These are phyloP conservation scores for Parastagonospora avenae DNA, from an alignment of 2,329 filamentous ascomycete species.

Conservation along the genomic window DNA sequence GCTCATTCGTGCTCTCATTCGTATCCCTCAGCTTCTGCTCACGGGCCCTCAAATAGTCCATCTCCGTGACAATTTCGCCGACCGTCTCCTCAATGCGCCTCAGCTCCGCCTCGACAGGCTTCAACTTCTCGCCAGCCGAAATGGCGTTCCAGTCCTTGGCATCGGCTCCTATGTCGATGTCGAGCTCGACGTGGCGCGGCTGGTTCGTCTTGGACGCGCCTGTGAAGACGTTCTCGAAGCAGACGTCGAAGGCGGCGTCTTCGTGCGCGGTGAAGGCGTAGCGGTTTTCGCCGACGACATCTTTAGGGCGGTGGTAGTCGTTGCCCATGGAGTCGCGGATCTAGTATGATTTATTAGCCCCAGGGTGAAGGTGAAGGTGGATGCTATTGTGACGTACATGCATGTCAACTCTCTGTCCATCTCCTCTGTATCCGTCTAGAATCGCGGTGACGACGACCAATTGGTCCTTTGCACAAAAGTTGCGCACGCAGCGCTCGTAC, in stretches of 20 bases:
- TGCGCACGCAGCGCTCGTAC: conserved; percentile 89
- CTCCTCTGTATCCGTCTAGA: conserved; percentile 81
- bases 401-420: conserved; percentile 94
- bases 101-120: conserved; percentile 94
- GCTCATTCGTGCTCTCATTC: conserved; percentile 98
- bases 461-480: conserved; percentile 91
- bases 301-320: conserved; percentile 89
- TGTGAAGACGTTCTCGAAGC: conserved; percentile 84
- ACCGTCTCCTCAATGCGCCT: conserved; percentile 91
- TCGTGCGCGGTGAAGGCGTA: conserved; percentile 92
- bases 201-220: conserved; percentile 45
- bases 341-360: conserved; percentile 53
- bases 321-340: conserved; percentile 95
- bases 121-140: conserved; percentile 95
- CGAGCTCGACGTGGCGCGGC: conserved; percentile 81
- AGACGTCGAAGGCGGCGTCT: conserved; percentile 93
- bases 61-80: conserved; percentile 84
- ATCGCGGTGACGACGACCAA: conserved; percentile 94
- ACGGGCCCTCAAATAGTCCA: conserved; percentile 89
- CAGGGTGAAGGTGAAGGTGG: background rate
- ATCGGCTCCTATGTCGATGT: conserved; percentile 95
- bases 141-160: conserved; percentile 98
- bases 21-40: conserved; percentile 98
- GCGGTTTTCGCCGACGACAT: conserved; percentile 88
- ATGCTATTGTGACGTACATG: conserved; percentile 66